Conservation (phyloP, 306 rosid species). For the Astragalus glycyphyllos region DNA sequence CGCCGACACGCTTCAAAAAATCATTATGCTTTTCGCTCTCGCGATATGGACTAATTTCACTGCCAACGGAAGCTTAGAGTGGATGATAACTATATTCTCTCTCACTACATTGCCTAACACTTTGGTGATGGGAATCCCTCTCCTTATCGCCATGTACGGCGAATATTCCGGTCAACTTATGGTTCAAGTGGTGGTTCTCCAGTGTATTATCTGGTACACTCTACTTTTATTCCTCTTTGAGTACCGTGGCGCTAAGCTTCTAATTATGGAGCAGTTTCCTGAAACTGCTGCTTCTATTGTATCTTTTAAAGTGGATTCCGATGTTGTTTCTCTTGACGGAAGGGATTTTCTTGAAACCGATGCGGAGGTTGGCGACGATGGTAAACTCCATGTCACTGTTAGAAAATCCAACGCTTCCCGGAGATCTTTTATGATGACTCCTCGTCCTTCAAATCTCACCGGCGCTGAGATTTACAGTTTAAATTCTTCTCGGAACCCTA, state of each 20-base stretch:
- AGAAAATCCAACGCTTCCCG: slow-evolving; percentile 87
- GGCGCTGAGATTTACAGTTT: slow-evolving; percentile 96
- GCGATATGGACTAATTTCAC: slow-evolving; percentile 79
- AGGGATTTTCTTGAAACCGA: slow-evolving; percentile 90
- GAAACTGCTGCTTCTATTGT: slow-evolving; percentile 97
- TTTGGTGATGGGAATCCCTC: slow-evolving; percentile 88
- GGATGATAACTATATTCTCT: slow-evolving; percentile 96
- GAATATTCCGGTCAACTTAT: slow-evolving; percentile 67
- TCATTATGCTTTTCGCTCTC: slow-evolving; percentile 75
- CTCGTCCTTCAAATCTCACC: slow-evolving; percentile 93
- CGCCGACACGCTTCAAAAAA: slow-evolving; percentile 92
- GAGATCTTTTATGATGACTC: slow-evolving; percentile 77
- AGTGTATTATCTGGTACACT: slow-evolving; percentile 97
- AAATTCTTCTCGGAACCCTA: slow-evolving; percentile 86
- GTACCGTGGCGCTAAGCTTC: slow-evolving; percentile 89
- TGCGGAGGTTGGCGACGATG: slow-evolving; percentile 88
- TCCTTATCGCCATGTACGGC: slow-evolving; percentile 90
- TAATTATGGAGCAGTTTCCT: slow-evolving; percentile 97
- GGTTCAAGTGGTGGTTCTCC: slow-evolving; percentile 94
- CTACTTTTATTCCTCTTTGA: slow-evolving; percentile 88
- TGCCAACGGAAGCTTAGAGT: slow-evolving; percentile 82
- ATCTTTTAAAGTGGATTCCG: slow-evolving; percentile 94
- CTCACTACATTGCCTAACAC: slow-evolving; percentile 97
- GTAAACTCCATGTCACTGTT: slow-evolving; percentile 90
- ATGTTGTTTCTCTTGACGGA: slow-evolving; percentile 93